phyloP scores from a whole-genome alignment of 1,139 yeast genomes.

The Diutina neorugosa region DNA sequence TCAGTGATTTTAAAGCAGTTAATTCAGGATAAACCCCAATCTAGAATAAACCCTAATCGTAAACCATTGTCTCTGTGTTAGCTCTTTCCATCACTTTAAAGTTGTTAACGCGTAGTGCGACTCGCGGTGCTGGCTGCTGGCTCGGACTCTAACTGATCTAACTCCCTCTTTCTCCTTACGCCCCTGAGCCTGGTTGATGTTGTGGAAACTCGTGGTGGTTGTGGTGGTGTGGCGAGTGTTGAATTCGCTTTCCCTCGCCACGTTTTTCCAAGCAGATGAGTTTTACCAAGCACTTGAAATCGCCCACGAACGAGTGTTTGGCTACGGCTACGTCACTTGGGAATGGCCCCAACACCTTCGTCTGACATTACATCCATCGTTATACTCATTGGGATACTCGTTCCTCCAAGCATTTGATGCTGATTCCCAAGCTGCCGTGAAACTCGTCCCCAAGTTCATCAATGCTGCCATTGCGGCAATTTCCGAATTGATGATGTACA shows the following conservation, averaged over 20 bases:
- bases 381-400: slow-evolving; percentile 40
- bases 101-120: too few species aligned
- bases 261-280: slow-evolving; percentile 95
- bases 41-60: too few species aligned
- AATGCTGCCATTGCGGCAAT: slow-evolving; percentile 62
- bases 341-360: slow-evolving; percentile 78
- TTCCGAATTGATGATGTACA: slow-evolving; percentile 54
- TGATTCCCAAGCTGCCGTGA: slow-evolving; percentile 8
- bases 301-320: slow-evolving; percentile 64
- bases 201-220: background rate
- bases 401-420: slow-evolving; percentile 8
- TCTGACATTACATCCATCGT: slow-evolving; percentile 67
- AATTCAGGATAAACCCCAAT: too few species aligned
- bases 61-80: too few species aligned
- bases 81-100: too few species aligned
- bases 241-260: slow-evolving; percentile 51
- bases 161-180: too few species aligned
- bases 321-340: slow-evolving; percentile 86
- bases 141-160: too few species aligned
- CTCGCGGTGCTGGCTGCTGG: too few species aligned
- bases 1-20: too few species aligned
- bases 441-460: slow-evolving; percentile 45
- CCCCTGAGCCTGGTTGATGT: background rate
- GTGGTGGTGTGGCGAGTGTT: slow-evolving; percentile 25
- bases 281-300: slow-evolving; percentile 90